Percentiles rank a stretch among this genome's conserved stretches.
Conservation (phyloP, 164 flowering plant genomes). For the Cinnamomum micranthum region DNA sequence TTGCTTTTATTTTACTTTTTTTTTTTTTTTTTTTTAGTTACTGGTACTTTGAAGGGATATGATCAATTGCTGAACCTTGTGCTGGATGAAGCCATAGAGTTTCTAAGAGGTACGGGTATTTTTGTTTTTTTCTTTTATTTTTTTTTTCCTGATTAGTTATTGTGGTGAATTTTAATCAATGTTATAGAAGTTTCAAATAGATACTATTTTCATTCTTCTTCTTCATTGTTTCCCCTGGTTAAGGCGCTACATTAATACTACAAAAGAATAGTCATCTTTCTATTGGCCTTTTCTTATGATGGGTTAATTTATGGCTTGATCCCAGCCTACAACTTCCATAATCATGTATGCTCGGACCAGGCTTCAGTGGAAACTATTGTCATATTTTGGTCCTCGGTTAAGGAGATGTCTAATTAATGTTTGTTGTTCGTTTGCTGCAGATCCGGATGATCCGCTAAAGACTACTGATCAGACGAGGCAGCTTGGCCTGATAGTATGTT, state of each 20-base stretch:
- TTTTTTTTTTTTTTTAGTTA: slow-evolving; percentile 38
- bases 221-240: not conserved
- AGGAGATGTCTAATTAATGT: not conserved
- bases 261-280: not conserved
- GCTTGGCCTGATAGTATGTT: slow-evolving; percentile 84
- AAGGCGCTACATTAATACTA: not conserved
- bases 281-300: not conserved
- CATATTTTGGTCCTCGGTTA: not conserved
- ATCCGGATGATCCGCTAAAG: slow-evolving; percentile 89
- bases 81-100: slow-evolving; percentile 90
- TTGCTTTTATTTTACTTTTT: slow-evolving; percentile 8
- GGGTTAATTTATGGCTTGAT: not conserved
- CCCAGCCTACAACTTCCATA: not conserved
- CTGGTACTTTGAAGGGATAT: slow-evolving; percentile 91
- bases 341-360: not conserved
- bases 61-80: slow-evolving; percentile 94
- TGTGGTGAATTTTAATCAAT: not conserved
- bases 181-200: not conserved
- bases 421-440: slow-evolving; percentile 30
- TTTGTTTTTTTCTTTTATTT: no score
- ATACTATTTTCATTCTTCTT: not conserved
- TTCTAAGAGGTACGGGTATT: slow-evolving; percentile 63
- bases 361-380: not conserved
- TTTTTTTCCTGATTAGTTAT: not conserved
- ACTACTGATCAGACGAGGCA: slow-evolving; percentile 84